Base-by-base conservation (phyloP, 495 filamentous ascomycete species). In the Beverwykella pulmonaria region DNA sequence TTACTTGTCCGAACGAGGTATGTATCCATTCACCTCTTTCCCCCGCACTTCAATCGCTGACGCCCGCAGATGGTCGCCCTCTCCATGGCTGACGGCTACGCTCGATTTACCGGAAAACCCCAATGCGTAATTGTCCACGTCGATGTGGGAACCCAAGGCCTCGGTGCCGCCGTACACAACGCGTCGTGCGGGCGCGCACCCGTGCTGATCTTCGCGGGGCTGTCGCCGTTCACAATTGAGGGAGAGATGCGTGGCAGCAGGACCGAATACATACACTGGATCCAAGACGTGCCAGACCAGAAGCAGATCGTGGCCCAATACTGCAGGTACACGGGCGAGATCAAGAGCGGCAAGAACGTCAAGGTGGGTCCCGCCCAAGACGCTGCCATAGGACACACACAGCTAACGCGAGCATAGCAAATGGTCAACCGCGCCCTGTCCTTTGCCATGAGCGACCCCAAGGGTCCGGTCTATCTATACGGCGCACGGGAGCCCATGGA, bases 241-340 rank as follows among this genome's bases (percentile, higher is more conserved):
- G 93, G 93, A 4, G 93, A 97, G 78, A 84, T 92, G 81, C 83
- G 91, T 22, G 93, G 93, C 1, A 91, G 87, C 3, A 83, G 93
- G 46, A 96, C 92, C 0, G 93, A 97, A 77, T 97, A 93, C 74
- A 98, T 97, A 72, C 93, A 98, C 73, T 98, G 93, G 91, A 93
- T 97, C 44, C 93, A 98, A 73, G 91, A 98, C 78, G 91, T 97
- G 7, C 93, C 93, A 0, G 92, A 98, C 66, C 93, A 98, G 78
- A 92, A 91, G 74, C 88, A 89, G 75, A 97, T 98, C 64, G 82
- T 98, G 14, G 83, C 84, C 1, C 93, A 98, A 77, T 98, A 98
- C 75, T 97, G 93, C 74, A 86, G 93, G n/a, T 98, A 97, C 74
- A 79, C 88, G 0, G 92, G 82, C 0, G 93, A 98, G 76, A 86